These are phyloP conservation scores for Pseudocercospora fuligena DNA, from an alignment of 2,329 filamentous ascomycete genomes.

Conservation along the genomic window DNA sequence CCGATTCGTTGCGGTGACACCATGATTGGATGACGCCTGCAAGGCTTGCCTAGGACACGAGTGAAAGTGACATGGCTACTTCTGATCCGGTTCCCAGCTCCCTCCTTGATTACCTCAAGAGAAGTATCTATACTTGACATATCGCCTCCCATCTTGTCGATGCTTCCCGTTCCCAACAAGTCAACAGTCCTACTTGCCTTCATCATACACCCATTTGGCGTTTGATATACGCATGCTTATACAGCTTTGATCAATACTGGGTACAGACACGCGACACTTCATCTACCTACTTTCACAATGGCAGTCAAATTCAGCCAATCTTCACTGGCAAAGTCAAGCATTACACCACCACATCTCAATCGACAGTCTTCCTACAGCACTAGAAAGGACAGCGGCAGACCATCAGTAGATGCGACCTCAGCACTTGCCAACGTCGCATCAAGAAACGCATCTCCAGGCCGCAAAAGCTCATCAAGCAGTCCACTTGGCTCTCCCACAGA, in stretches of 20 bases:
- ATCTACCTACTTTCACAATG: slow-evolving; percentile 20
- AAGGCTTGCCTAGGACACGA: slow-evolving; percentile 2
- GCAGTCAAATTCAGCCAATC: slow-evolving; percentile 33
- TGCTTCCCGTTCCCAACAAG: neutral
- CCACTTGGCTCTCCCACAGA: slow-evolving; percentile 28
- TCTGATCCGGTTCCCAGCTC: neutral
- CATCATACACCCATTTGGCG: neutral
- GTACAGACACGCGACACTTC: neutral
- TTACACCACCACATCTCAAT: slow-evolving; percentile 37
- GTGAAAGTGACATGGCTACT: neutral
- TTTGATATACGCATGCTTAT: neutral
- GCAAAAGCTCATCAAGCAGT: slow-evolving; percentile 28
- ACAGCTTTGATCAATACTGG: neutral
- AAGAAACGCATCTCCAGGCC: slow-evolving; percentile 31
- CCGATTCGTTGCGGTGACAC: neutral
- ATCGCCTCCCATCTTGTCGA: neutral
- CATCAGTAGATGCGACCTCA: slow-evolving; percentile 28
- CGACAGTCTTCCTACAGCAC: slow-evolving; percentile 37
- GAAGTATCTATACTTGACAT: slow-evolving; percentile 11
- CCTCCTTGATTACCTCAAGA: neutral
- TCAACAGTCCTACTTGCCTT: slow-evolving; percentile 1
- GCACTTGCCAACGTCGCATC: slow-evolving; percentile 34
- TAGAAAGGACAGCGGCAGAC: slow-evolving; percentile 25
- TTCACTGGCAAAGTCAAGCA: slow-evolving; percentile 34
- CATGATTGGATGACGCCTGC: slow-evolving; percentile 9